These are phyloP conservation scores for Colletotrichum simmondsii DNA, from an alignment of 2,329 filamentous ascomycete genomes.

Conservation along the genomic window DNA sequence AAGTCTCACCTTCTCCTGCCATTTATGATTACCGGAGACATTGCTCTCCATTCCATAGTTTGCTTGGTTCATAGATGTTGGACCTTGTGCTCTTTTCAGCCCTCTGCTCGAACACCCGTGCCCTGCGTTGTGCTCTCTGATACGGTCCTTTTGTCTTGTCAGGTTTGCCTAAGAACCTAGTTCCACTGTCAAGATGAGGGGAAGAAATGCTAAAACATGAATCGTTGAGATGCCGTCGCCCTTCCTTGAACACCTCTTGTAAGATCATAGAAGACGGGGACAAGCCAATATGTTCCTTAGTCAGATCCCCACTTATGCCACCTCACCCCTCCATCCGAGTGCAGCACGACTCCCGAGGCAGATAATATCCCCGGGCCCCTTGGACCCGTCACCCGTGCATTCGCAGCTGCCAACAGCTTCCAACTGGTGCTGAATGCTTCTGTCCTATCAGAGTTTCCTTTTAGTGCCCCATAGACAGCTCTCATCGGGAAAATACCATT, in stretches of 20 bases:
- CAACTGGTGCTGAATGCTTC: neutral
- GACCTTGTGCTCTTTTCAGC: neutral
- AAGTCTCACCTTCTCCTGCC: neutral
- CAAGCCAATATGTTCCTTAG: neutral
- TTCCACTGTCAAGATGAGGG: neutral
- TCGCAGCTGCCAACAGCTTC: neutral
- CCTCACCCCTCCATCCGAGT: neutral
- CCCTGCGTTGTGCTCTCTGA: neutral
- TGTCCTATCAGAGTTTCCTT: neutral
- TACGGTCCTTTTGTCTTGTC: neutral
- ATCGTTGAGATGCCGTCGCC: neutral
- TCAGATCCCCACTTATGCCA: neutral
- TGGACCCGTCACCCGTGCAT: neutral
- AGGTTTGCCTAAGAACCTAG: neutral
- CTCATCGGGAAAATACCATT: neutral
- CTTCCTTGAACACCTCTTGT: neutral
- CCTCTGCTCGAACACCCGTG: neutral
- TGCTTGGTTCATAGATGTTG: neutral
- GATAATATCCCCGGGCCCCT: neutral
- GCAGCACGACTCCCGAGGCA: neutral
- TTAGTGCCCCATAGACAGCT: neutral
- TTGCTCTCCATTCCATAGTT: too few relatives aligned
- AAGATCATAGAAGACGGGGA: too few relatives aligned
- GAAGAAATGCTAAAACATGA: neutral
- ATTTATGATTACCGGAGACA: neutral